Evolutionary conservation across 345 rosid genomes (phyloP).

Genomic region (Iberis pinnata): DNA sequence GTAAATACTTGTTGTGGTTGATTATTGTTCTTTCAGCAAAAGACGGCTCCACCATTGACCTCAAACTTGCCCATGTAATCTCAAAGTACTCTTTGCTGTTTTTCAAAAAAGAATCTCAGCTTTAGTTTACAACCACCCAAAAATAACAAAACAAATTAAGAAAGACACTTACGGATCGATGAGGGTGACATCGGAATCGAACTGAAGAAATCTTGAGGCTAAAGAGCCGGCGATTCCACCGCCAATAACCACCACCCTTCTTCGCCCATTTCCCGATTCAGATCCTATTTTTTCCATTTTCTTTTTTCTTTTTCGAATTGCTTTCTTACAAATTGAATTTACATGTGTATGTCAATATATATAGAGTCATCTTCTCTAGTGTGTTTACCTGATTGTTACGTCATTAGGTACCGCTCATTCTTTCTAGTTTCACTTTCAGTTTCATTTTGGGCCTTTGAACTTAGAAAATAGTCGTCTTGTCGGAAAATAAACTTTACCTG

Average conservation of each 20-base stretch:
- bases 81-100: constrained; percentile 67
- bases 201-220: constrained; percentile 47
- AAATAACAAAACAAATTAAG: neutral
- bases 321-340: no score
- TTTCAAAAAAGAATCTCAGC: neutral
- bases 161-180: constrained; percentile 48
- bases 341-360: no score
- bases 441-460: no score
- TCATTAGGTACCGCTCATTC: no score
- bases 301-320: no score
- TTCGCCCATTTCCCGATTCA: constrained; percentile 22
- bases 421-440: no score
- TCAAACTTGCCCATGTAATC: constrained; percentile 61
- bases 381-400: no score
- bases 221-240: constrained; percentile 62
- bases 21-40: constrained; percentile 62
- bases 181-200: constrained; percentile 53
- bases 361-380: no score
- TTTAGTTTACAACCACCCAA: no score
- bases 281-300: constrained; percentile 8
- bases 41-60: constrained; percentile 76
- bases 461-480: no score
- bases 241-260: constrained; percentile 48
- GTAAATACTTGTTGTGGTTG: constrained; percentile 59
- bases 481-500: no score